Percentiles rank a stretch among this genome's conserved stretches.
These are phyloP conservation scores for Chlamydomonas incerta DNA, from an alignment of 139 green algal species.

Conservation along the genomic window DNA sequence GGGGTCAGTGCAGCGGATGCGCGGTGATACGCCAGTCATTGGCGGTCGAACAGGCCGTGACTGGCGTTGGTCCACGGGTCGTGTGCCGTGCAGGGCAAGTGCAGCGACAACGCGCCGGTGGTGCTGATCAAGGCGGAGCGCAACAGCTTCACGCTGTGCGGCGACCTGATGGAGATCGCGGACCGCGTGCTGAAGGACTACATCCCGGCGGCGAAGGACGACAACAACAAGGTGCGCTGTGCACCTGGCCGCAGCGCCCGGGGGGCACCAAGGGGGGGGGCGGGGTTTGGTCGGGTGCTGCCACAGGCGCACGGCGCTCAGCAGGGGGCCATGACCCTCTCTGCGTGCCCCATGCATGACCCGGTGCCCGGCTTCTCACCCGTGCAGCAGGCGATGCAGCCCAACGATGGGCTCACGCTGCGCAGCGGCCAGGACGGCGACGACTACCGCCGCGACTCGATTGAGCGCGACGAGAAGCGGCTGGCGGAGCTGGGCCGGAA, in stretches of 20 bases:
- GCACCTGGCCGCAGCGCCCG: too few relatives aligned
- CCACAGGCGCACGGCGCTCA: too few relatives aligned
- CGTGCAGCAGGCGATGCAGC: slow-evolving; percentile 35
- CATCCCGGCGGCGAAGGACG: slow-evolving; percentile 73
- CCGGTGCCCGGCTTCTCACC: too few relatives aligned
- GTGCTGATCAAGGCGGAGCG: slow-evolving; percentile 66
- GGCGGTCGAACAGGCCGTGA: too few relatives aligned
- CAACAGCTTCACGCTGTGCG: slow-evolving; percentile 65
- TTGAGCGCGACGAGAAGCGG: slow-evolving; percentile 92
- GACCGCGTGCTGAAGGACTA: slow-evolving; percentile 67
- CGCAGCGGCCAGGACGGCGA: slow-evolving; percentile 71
- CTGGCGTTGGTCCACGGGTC: too few relatives aligned
- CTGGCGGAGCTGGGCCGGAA: slow-evolving; percentile 90
- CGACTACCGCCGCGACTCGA: slow-evolving; percentile 71
- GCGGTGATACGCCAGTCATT: too few relatives aligned
- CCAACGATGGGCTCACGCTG: slow-evolving; percentile 61
- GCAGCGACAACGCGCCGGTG: slow-evolving; percentile 36
- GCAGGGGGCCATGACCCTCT: too few relatives aligned
- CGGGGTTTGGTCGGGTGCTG: too few relatives aligned
- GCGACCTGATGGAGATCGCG: slow-evolving; percentile 70
- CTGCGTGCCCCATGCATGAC: too few relatives aligned
- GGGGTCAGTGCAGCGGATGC: too few relatives aligned
- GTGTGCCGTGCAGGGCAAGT: slow-evolving; percentile 55
- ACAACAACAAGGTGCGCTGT: slow-evolving; percentile 68
- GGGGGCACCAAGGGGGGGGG: too few relatives aligned